A percentile compares a stretch with the other conserved stretches of the same genome.
phyloP scores from a whole-genome alignment of 768 basidiomycete genomes.

The Trametes meyenii region DNA sequence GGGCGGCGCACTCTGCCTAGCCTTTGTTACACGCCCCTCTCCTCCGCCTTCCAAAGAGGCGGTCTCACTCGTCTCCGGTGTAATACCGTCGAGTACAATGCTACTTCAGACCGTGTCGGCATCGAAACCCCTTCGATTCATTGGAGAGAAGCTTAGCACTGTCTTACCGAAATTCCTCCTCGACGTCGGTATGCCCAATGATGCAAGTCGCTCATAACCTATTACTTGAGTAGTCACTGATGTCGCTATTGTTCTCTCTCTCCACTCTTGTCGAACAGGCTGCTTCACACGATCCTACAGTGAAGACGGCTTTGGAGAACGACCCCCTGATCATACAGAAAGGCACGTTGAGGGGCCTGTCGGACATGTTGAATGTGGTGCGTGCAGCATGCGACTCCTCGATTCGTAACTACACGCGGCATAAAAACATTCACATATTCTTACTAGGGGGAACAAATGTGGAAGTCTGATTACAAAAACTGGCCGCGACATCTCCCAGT shows the following conservation, averaged over 20 bases:
- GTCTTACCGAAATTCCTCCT: background rate
- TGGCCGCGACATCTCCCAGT: background rate
- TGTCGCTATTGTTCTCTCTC: background rate
- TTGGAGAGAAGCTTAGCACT: background rate
- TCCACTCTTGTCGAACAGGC: background rate
- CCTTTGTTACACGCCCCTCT: constrained; percentile 53
- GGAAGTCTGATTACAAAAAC: background rate
- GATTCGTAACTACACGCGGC: too few species aligned
- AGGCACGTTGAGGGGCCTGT: background rate
- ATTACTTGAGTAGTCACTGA: too few species aligned
- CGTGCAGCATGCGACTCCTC: too few species aligned
- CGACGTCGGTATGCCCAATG: background rate
- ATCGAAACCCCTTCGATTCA: background rate
- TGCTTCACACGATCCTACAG: background rate
- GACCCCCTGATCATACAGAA: constrained; percentile 2
- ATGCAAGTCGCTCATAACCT: background rate
- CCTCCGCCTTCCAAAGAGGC: constrained; percentile 37
- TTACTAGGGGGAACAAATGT: background rate
- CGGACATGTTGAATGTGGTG: background rate
- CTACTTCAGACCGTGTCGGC: constrained; percentile 33
- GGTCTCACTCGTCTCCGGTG: constrained; percentile 50
- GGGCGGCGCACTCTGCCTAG: constrained; percentile 62
- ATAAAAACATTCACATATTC: too few species aligned
- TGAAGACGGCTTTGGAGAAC: background rate
- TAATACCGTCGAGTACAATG: constrained; percentile 68